These are phyloP conservation scores for Syzygium malaccense DNA, from an alignment of 441 rosid genomes.

Conservation along the genomic window DNA sequence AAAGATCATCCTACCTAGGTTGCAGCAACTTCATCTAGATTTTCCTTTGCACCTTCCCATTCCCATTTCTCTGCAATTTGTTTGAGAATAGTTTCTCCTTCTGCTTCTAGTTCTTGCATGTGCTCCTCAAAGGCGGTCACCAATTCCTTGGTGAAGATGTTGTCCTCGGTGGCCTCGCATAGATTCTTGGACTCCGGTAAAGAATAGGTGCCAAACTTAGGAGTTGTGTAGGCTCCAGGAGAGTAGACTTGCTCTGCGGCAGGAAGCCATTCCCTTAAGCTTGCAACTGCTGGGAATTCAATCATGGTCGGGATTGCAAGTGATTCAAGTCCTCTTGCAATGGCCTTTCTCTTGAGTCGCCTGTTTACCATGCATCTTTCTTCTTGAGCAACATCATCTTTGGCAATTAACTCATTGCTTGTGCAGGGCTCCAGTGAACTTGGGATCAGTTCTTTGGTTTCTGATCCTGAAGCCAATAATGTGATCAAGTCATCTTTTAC, in stretches of 20 bases:
- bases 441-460: background rate
- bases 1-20: background rate
- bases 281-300: constrained; percentile 18
- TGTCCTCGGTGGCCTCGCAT: background rate
- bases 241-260: constrained; percentile 19
- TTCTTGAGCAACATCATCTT: constrained; percentile 1
- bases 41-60: constrained; percentile 4
- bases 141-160: constrained; percentile 23
- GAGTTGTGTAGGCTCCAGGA: constrained; percentile 20
- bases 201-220: constrained; percentile 28
- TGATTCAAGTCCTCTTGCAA: constrained; percentile 22
- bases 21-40: background rate
- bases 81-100: constrained; percentile 28
- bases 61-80: constrained; percentile 19
- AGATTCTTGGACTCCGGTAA: background rate
- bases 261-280: constrained; percentile 21
- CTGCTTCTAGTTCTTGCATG: constrained; percentile 34
- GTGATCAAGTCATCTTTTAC: background rate
- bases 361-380: background rate
- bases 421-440: background rate
- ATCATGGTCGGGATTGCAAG: constrained; percentile 17
- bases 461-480: constrained; percentile 2
- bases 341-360: constrained; percentile 19
- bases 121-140: constrained; percentile 26
- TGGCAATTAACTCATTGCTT: background rate